Base-by-base conservation (phyloP, 352 stramenopile species). In the Phytopythium montanum region DNA sequence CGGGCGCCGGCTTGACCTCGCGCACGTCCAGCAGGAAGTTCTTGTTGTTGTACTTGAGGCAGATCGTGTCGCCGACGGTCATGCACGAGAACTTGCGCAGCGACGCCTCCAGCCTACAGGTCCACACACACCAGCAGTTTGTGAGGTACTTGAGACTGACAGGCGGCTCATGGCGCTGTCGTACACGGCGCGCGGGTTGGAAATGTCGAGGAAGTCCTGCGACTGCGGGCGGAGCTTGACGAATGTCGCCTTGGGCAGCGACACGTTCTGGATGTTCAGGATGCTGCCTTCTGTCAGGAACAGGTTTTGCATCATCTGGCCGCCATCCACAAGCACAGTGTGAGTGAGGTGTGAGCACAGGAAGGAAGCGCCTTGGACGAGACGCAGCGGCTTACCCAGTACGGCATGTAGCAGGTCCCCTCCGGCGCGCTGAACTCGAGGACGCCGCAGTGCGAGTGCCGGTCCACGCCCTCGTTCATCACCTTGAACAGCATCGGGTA, bases 401-500 rank as follows among this genome's bases (percentile, higher is more conserved):
- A 99, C 1, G 97, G 97, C 84, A 99, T 98, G 79, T 99, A 99
- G 74, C 96, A 99, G 18, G 80, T 98, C 13, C 97, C 97, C 76
- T 99, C 97, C 9, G 97, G 87, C 0, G 97, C 97, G 50, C 96
- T 99, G 72, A 99, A 99, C 87, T 99, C 97, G 44, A 99, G 69
- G 29, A 99, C 97, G 60, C 97, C 97, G 54, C 93, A 98, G 70
- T 99, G 97, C 39, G 96, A 99, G 19, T 84, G 90, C 62, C 90
- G 95, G 28, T 94, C 89, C 53, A 76, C 78, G 13, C 68, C 79
- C 66, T 94, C 78, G 49, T 95, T 97, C 7, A 85, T 88, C 42
- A 99, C 81, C 65, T 98, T 95, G 71, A 99, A 99, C 14, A 99
- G 85, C 97, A 99, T 99, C 57, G 97, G 97, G 72, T 99, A 99